phyloP scores from a whole-genome alignment of 1,284 basidiomycete genomes.

The Papiliotrema nemorosa region DNA sequence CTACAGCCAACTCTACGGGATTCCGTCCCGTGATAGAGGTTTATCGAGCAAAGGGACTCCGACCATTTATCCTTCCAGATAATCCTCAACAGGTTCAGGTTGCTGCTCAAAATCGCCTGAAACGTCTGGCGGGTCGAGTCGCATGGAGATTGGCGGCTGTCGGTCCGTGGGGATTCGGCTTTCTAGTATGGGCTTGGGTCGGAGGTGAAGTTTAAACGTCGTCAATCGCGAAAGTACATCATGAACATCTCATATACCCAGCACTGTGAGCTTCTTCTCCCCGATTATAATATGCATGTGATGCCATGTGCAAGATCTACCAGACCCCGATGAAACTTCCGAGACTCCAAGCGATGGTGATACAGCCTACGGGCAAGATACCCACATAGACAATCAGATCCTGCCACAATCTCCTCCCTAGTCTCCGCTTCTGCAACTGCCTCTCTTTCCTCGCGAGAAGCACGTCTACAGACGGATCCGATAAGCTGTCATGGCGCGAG shows the following conservation, averaged over 20 bases:
- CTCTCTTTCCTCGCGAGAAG: slow-evolving; percentile 50
- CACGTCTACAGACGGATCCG: slow-evolving; percentile 40
- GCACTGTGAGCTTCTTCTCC: neutral
- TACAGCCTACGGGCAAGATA: slow-evolving; percentile 43
- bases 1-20: neutral
- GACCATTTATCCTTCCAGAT: slow-evolving; percentile 29
- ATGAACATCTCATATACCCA: neutral
- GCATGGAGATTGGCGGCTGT: slow-evolving; percentile 45
- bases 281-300: neutral
- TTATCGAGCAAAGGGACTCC: slow-evolving; percentile 22
- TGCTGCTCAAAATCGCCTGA: slow-evolving; percentile 6
- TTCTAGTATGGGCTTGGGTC: slow-evolving; percentile 48
- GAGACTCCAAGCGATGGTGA: slow-evolving; percentile 41
- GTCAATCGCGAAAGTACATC: neutral
- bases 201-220: slow-evolving; percentile 44
- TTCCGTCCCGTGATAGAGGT: slow-evolving; percentile 19
- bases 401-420: slow-evolving; percentile 49
- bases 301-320: slow-evolving; percentile 15
- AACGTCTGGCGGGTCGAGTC: slow-evolving; percentile 20
- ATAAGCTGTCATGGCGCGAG: slow-evolving; percentile 27
- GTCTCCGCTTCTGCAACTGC: slow-evolving; percentile 48
- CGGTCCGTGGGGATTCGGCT: slow-evolving; percentile 48
- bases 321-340: slow-evolving; percentile 43
- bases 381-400: slow-evolving; percentile 50
- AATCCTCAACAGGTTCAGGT: neutral